Conservation (phyloP, 2,329 filamentous ascomycete genomes). For the Sporothrix dimorphospora region DNA sequence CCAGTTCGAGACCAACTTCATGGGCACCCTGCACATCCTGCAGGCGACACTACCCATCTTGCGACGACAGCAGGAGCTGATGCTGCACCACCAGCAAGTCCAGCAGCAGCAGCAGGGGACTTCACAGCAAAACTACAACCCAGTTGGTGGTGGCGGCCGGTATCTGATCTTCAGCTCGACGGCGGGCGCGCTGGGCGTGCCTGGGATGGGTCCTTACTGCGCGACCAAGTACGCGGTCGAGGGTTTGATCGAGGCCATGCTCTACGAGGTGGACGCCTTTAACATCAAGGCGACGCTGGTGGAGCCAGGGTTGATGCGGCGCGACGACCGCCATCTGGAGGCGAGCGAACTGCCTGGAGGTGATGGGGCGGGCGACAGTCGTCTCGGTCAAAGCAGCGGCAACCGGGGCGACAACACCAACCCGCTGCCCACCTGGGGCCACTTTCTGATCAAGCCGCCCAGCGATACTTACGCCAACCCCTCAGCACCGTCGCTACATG, state of each 20-base stretch:
- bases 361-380: too few species aligned
- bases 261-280: conserved; percentile 90
- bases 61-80: conserved; percentile 58
- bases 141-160: conserved; percentile 53
- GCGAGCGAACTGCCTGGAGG: not conserved
- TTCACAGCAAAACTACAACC: not conserved
- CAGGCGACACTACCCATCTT: conserved; percentile 88
- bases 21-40: conserved; percentile 91
- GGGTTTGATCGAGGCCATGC: conserved; percentile 91
- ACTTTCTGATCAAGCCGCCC: conserved; percentile 86
- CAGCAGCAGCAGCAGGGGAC: not conserved
- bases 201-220: conserved; percentile 90
- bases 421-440: conserved; percentile 80
- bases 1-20: conserved; percentile 97
- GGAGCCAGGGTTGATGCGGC: conserved; percentile 83
- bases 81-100: conserved; percentile 9
- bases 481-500: conserved; percentile 83
- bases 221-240: conserved; percentile 98
- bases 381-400: not conserved
- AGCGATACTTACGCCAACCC: conserved; percentile 78
- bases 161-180: conserved; percentile 96
- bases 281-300: conserved; percentile 94
- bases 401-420: conserved; percentile 50
- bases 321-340: conserved; percentile 64
- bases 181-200: conserved; percentile 88